phyloP scores from a whole-genome alignment of 371 early-diverging fungal genomes.

The Phascolomyces articulosus region DNA sequence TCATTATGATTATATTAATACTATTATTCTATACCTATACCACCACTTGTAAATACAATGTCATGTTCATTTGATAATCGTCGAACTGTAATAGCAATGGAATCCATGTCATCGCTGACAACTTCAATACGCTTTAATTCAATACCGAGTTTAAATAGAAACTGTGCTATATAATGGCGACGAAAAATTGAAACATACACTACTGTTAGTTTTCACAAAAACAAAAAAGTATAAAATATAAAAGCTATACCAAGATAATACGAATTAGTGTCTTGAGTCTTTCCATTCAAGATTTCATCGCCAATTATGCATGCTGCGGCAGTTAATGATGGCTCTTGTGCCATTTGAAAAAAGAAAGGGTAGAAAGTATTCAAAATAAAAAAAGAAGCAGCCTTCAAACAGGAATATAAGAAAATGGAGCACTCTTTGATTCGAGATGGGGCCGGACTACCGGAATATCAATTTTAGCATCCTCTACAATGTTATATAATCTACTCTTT shows the following conservation, averaged over 20 bases:
- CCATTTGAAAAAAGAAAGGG: constrained; percentile 6
- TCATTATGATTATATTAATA: background rate
- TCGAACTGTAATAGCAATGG: constrained; percentile 49
- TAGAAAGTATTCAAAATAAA: background rate
- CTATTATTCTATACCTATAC: constrained; percentile 48
- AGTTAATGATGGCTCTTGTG: constrained; percentile 17
- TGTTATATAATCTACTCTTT: too few species aligned
- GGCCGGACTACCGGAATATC: too few species aligned
- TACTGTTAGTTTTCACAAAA: too few species aligned
- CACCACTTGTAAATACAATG: constrained; percentile 72
- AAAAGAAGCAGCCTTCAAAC: background rate
- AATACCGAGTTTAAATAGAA: constrained; percentile 60
- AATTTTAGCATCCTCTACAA: too few species aligned
- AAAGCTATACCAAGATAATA: constrained; percentile 59
- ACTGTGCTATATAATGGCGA: constrained; percentile 38
- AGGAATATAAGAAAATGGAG: too few species aligned
- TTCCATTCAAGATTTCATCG: constrained; percentile 80
- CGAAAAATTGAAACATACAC: too few species aligned
- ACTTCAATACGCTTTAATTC: constrained; percentile 59
- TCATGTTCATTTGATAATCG: constrained; percentile 49
- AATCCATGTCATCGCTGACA: constrained; percentile 52
- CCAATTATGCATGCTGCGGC: constrained; percentile 56
- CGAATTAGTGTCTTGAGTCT: constrained; percentile 71
- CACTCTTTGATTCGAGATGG: too few species aligned
- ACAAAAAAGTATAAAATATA: background rate